phyloP scores from a whole-genome alignment of 345 rosid species.

The Psidium guajava region DNA sequence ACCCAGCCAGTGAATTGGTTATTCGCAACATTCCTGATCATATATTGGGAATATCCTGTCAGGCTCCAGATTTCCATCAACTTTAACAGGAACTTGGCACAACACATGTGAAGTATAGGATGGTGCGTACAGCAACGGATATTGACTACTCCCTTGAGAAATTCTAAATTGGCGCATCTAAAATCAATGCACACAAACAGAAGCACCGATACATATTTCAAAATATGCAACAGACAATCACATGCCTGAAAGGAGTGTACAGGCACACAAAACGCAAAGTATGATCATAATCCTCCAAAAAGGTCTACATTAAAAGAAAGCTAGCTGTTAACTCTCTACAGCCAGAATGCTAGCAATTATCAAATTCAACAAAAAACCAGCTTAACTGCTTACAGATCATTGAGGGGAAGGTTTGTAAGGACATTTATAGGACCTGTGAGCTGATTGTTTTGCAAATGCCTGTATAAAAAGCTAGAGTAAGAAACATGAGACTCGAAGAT shows the following conservation, averaged over 20 bases:
- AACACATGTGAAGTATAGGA: not conserved
- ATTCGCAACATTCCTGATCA: slow-evolving; percentile 61
- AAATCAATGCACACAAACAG: not conserved
- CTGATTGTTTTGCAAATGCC: slow-evolving; percentile 70
- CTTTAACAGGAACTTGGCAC: not conserved
- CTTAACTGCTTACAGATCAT: slow-evolving; percentile 47
- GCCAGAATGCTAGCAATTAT: not conserved
- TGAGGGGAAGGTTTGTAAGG: slow-evolving; percentile 59
- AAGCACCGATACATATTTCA: not conserved
- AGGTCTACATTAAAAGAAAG: not conserved
- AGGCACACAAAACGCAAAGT: not conserved
- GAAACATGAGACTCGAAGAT: not conserved
- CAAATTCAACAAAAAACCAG: not conserved
- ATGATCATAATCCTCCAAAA: not conserved
- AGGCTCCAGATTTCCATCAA: not conserved
- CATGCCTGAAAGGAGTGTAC: not conserved
- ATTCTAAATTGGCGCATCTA: not conserved
- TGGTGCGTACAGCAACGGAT: not conserved
- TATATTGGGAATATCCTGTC: not conserved
- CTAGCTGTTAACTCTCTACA: not conserved
- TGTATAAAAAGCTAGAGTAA: slow-evolving; percentile 4
- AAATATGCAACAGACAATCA: not conserved
- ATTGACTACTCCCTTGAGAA: not conserved
- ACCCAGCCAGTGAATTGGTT: slow-evolving; percentile 88
- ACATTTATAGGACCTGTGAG: slow-evolving; percentile 63